Evolutionary conservation across 768 basidiomycete genomes (phyloP), one percentile per base, ranked within the genome.

Genomic region (Xerocomellus chrysenteron): DNA sequence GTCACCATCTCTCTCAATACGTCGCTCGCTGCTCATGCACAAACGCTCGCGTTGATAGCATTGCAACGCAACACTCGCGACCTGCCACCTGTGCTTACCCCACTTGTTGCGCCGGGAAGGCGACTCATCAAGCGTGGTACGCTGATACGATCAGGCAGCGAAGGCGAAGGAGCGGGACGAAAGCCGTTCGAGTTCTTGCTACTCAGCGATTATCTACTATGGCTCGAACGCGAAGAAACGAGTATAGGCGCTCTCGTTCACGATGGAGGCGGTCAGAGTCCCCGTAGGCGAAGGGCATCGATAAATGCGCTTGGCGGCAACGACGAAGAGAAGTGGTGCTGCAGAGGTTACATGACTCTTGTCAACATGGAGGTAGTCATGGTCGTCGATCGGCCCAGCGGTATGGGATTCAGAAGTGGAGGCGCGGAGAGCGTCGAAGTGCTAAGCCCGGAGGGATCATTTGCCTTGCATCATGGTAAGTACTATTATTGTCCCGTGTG

Each of bases 51-150:
- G 6, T 77, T 95, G 28, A 79, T 96, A 44, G 82, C 91, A 1
- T 76, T 96, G 2, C 94, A 97, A 63, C 83, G 86, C 13, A 79
- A 84, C 17, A 92, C 93, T 2, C 77, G 82, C 0, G 84, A 84
- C 60, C 80, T 96, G 9, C 90, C 91, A 1, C 84, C 89, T 60
- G 84, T 84, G 45, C 80, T 97, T 42, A 85, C 86, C 59, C 88
- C 86, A 44, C 81, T 97, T 50, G 81, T 96, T 61, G 71, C 77
- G 0, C 94, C 94, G 0, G 93, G 94, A 2, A 85, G 94, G n/a
- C 80, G 76, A 0, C 80, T 95, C 42, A 70, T 96, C 44, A 87
- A 84, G 54, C 82, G 89, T 13, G 88, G 86, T 0, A 61, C 78
- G 1, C 75, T 92, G 6, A 65, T 84, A 16, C 85, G 87, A 64